Evolutionary conservation across 2,329 filamentous ascomycete genomes (phyloP), one percentile per base, ranked within the genome.

Genomic region (Ophiostoma piceae): DNA sequence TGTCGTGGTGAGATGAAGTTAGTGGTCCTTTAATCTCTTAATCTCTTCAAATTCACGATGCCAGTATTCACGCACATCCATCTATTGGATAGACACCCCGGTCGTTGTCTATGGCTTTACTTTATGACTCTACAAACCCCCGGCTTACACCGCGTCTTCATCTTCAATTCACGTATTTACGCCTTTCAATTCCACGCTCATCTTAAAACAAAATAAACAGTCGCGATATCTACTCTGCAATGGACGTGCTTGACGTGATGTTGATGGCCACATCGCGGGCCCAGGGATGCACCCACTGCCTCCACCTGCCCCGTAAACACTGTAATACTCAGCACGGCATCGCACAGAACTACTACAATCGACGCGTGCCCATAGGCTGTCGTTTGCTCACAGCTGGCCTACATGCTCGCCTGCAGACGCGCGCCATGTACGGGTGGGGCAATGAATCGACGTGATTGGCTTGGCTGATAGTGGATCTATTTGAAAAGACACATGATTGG

Each of bases 301-400:
- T 32, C 22, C 57, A 62, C 14, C 57, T 32, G 57, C 57, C 57
- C 57, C 57, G 57, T 57, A 62, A 62, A 62, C 57, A 65, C 35
- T 65, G 32, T 19, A 7, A 6, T 65, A n/a, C 11, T 35, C 35
- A 35, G 35, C 35, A 35, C 35, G 35, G 35, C 7, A 35, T 37
- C 11, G 37, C 12, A 41, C 39, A 41, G 39, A 41, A 39, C 35
- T 2, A 35, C 35, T 35, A 5, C 35, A 19, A 19, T 2, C 39
- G 67, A 68, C 69, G 67, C 69, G 69, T 67, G 39, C 51, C 32
- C 29, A 69, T 65, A 66, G 69, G 66, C 47, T 66, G 22, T 35
- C 35, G 41, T 66, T 47, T 62, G 64, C 51, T 66, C 64, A 41
- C 39, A 62, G 67, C 19, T 11, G 32, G 60, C 14, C 60, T 35